Base-by-base conservation (phyloP, 208 protist species). In the Wallacemonas sp. region DNA sequence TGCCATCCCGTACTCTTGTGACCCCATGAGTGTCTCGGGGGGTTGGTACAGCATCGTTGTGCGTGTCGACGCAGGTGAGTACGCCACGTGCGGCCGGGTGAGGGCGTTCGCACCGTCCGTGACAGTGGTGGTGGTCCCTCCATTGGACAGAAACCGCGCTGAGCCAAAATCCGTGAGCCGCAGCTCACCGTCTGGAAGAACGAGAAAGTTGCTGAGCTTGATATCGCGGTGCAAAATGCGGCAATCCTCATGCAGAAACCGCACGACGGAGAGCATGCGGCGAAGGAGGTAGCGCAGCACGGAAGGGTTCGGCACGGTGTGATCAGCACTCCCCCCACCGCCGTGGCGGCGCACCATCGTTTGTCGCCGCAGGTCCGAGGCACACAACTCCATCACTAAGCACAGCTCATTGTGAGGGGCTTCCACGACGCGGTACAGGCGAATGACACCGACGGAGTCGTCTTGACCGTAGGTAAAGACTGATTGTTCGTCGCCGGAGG, bases 141-240 rank as follows among this genome's bases (percentile, higher is more conserved):
- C 33, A n/a, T 55, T 53, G 48, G 54, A 74, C 26, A 81, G 46
- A 15, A 95, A 77, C 17, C 92, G 76, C 1, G 88, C 83, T 30
- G 83, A 91, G 39, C 92, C 92, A 75, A 97, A 97, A 68, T 97
- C 92, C 17, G 79, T 76, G 13, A 97, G 70, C 9, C 89, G 85
- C 41, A 97, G 50, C n/a, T 69, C 72, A 26, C 87, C 90, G 17
- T 81, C 65, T 15, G 59, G 37, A 15, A 64, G 68, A 53, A 96
- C 78, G 30, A 97, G 78, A 38, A 97, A 68, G 57, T 97, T 97
- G 58, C 81, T 90, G 5, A 89, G 63, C 36, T 97, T 97, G n/a
- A 97, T 44, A 68, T 97, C 92, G 26, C 92, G 75, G 65, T 97
- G 92, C 34, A 92, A 46, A 10, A 97, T 78, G 58, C 63, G 62